phyloP scores from a whole-genome alignment of 2,329 filamentous ascomycete genomes.

The Eutypella sp. region DNA sequence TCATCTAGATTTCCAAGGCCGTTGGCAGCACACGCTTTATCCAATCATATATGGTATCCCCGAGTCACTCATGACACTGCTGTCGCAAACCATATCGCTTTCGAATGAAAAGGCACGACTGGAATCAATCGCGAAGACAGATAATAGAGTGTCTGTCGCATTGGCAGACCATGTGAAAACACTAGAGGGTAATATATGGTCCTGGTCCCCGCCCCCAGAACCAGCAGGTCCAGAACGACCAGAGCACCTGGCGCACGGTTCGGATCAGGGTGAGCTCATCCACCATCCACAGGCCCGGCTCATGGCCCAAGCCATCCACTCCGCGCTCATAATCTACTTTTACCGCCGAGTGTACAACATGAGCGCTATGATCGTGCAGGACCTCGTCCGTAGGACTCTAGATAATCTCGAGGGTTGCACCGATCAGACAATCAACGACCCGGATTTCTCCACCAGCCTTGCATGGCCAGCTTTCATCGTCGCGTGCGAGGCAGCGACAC shows the following conservation, averaged over 20 bases:
- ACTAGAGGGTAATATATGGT: conserved; percentile 28
- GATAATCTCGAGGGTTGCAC: conserved; percentile 32
- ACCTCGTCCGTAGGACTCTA: conserved; percentile 29
- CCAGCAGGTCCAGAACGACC: conserved; percentile 1
- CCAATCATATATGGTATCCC: conserved; percentile 41
- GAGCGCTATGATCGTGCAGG: conserved; percentile 35
- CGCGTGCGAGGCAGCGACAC: conserved; percentile 34
- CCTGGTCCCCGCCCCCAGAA: conserved; percentile 16
- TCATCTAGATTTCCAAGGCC: conserved; percentile 35
- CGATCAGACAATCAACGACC: conserved; percentile 27
- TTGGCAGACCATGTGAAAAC: conserved; percentile 25
- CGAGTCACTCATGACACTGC: conserved; percentile 33
- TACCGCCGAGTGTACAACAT: conserved; percentile 37
- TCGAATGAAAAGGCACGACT: conserved; percentile 36
- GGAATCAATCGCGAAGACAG: conserved; percentile 14
- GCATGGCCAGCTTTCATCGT: conserved; percentile 41
- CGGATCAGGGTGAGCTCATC: background rate
- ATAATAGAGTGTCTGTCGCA: conserved; percentile 19
- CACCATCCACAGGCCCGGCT: conserved; percentile 18
- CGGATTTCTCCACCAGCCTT: conserved; percentile 32
- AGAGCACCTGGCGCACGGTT: background rate
- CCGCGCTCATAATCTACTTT: conserved; percentile 40
- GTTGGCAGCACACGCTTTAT: conserved; percentile 36
- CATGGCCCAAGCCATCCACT: conserved; percentile 35
- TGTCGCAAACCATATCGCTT: conserved; percentile 37